Percentiles rank a stretch among this genome's conserved stretches.
Conservation (phyloP, 768 basidiomycete species). For the Amanita fuliginea region DNA sequence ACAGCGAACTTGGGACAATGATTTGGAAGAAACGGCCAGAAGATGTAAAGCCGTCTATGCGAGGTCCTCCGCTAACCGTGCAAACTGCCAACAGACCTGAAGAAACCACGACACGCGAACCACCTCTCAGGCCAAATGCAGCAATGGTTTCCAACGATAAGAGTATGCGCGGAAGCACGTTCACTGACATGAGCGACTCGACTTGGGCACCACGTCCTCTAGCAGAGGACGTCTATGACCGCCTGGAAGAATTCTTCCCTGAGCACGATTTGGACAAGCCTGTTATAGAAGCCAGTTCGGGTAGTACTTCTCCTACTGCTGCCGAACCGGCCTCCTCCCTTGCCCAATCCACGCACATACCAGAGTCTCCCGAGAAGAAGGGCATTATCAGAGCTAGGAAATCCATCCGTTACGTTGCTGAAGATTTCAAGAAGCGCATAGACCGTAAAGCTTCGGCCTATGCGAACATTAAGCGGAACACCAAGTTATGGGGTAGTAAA, state of each 20-base stretch:
- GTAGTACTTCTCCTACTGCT: constrained; percentile 67
- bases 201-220: constrained; percentile 88
- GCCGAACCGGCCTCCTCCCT: constrained; percentile 35
- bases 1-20: constrained; percentile 26
- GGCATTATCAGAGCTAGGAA: constrained; percentile 61
- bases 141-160: constrained; percentile 17
- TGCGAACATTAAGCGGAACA: constrained; percentile 68
- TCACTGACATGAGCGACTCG: constrained; percentile 49
- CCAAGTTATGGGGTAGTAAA: constrained; percentile 91
- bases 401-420: constrained; percentile 86
- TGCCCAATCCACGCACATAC: constrained; percentile 24
- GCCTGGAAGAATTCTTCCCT: constrained; percentile 92
- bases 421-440: constrained; percentile 72
- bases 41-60: background rate
- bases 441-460: constrained; percentile 44
- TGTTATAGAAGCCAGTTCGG: constrained; percentile 78
- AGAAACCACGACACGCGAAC: background rate
- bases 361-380: constrained; percentile 20
- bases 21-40: constrained; percentile 7
- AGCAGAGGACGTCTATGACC: constrained; percentile 87
- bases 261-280: constrained; percentile 94
- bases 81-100: constrained; percentile 19
- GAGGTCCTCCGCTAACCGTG: constrained; percentile 33
- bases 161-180: constrained; percentile 39
- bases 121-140: constrained; percentile 6